Percentiles rank a stretch among this genome's conserved stretches.
phyloP scores from a whole-genome alignment of 2,329 filamentous ascomycete genomes.

The Cercospora berteroae region DNA sequence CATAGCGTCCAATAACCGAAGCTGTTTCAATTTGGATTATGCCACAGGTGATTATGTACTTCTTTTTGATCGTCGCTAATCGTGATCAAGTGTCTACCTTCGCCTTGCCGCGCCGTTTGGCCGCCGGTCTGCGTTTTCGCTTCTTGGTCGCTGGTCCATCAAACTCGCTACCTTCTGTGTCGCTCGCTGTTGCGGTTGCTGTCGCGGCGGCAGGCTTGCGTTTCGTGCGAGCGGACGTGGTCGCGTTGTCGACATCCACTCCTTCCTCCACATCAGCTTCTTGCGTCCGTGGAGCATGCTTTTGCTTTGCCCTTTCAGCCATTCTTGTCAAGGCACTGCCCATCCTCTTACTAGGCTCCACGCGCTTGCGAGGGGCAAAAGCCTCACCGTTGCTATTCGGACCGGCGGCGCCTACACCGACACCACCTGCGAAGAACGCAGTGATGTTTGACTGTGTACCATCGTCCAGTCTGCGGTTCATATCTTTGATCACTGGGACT shows the following conservation, averaged over 20 bases:
- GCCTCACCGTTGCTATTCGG: conserved; percentile 48
- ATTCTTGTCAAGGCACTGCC: conserved; percentile 69
- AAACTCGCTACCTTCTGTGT: conserved; percentile 4
- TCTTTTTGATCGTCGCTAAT: neutral
- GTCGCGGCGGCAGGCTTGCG: neutral
- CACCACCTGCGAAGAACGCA: conserved; percentile 75
- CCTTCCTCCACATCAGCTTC: neutral
- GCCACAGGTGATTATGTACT: neutral
- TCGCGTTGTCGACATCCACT: neutral
- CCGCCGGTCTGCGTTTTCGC: neutral
- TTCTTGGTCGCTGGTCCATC: neutral
- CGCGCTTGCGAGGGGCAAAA: conserved; percentile 67
- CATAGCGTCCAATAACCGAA: neutral
- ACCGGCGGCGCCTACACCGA: conserved; percentile 60
- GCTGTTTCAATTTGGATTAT: neutral
- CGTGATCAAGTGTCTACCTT: neutral
- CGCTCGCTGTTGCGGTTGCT: neutral
- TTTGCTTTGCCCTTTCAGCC: conserved; percentile 52
- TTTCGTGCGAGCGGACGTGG: neutral
- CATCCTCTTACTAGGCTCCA: conserved; percentile 71
- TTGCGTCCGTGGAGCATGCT: neutral
- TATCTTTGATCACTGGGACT: conserved; percentile 90
- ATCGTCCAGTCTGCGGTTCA: conserved; percentile 84
- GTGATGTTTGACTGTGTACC: conserved; percentile 97
- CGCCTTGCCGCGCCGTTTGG: neutral